These are phyloP conservation scores for Rhizopus arrhizus DNA, from an alignment of 371 early-diverging fungal species.

Conservation along the genomic window DNA sequence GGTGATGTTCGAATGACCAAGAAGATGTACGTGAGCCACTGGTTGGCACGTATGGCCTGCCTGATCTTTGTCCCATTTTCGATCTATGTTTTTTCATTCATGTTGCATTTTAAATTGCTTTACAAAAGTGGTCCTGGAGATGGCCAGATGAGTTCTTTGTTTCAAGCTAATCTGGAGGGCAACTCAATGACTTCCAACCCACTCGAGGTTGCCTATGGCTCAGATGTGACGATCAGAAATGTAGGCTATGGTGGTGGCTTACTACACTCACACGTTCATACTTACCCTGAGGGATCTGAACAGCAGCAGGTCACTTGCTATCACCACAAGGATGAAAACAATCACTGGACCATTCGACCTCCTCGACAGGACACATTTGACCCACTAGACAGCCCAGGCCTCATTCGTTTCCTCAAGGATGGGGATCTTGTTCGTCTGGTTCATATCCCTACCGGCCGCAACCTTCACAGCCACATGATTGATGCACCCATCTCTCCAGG, in stretches of 20 bases:
- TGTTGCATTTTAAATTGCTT: conserved; percentile 91
- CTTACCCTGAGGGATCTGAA: conserved; percentile 90
- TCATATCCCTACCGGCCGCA: conserved; percentile 74
- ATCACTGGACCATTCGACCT: conserved; percentile 84
- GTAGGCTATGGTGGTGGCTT: conserved; percentile 90
- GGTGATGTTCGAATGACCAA: conserved; percentile 84
- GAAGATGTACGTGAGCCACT: conserved; percentile 73
- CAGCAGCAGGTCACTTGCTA: conserved; percentile 99
- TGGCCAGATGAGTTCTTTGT: conserved; percentile 97
- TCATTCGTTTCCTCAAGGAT: conserved; percentile 67
- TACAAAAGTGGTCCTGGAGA: conserved; percentile 92
- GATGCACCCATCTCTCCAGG: conserved; percentile 81
- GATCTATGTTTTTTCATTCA: conserved; percentile 91
- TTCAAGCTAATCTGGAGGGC: conserved; percentile 93
- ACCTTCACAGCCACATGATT: conserved; percentile 84
- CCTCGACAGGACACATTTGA: conserved; percentile 40
- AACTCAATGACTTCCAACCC: conserved; percentile 83
- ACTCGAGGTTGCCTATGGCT: conserved; percentile 93
- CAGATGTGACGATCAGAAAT: conserved; percentile 89
- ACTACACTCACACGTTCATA: conserved; percentile 97
- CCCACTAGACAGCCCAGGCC: conserved; percentile 43
- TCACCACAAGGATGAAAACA: conserved; percentile 96
- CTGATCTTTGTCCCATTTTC: conserved; percentile 87
- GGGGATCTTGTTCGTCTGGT: conserved; percentile 86
- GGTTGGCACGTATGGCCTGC: conserved; percentile 76